A percentile compares a stretch with the other conserved stretches of the same genome.
Evolutionary conservation across 495 filamentous ascomycete genomes (phyloP).

Genomic region (Evansstolkia leycettana): DNA sequence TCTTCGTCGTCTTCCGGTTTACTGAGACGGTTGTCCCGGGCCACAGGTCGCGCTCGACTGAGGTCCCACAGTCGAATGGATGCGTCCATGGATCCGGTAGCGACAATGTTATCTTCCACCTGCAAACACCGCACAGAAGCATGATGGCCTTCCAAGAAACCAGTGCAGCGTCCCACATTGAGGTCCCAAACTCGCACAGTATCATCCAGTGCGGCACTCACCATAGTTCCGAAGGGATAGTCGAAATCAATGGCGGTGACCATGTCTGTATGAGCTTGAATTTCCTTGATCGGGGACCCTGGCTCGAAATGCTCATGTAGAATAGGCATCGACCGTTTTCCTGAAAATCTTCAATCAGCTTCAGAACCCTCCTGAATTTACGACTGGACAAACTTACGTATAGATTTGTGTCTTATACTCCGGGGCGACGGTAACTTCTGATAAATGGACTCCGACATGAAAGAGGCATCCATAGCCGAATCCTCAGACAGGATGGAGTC

Average conservation of each 20-base stretch:
- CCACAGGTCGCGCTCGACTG: slow-evolving; percentile 47
- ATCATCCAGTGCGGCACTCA: slow-evolving; percentile 91
- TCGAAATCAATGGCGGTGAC: slow-evolving; percentile 94
- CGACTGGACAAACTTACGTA: slow-evolving; percentile 19
- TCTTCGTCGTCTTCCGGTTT: slow-evolving; percentile 51
- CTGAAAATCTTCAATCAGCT: slow-evolving; percentile 12
- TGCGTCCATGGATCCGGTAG: slow-evolving; percentile 91
- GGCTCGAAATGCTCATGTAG: slow-evolving; percentile 92
- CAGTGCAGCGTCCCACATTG: slow-evolving; percentile 81
- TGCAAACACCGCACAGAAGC: slow-evolving; percentile 89
- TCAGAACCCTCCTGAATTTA: not conserved
- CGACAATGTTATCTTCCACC: slow-evolving; percentile 90
- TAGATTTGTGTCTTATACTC: slow-evolving; percentile 52
- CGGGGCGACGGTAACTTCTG: slow-evolving; percentile 69
- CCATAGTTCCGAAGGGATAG: slow-evolving; percentile 87
- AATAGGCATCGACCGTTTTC: slow-evolving; percentile 81
- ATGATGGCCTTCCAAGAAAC: slow-evolving; percentile 83
- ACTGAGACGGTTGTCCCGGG: slow-evolving; percentile 49
- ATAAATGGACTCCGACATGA: slow-evolving; percentile 98
- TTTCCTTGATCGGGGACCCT: slow-evolving; percentile 75
- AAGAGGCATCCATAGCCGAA: slow-evolving; percentile 49
- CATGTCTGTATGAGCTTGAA: slow-evolving; percentile 77
- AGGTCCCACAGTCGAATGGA: slow-evolving; percentile 94
- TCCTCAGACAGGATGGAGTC: slow-evolving; percentile 40
- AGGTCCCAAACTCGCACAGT: slow-evolving; percentile 97